Evolutionary conservation across 2,329 filamentous ascomycete species (phyloP).

Genomic region (Claviceps maximensis): DNA sequence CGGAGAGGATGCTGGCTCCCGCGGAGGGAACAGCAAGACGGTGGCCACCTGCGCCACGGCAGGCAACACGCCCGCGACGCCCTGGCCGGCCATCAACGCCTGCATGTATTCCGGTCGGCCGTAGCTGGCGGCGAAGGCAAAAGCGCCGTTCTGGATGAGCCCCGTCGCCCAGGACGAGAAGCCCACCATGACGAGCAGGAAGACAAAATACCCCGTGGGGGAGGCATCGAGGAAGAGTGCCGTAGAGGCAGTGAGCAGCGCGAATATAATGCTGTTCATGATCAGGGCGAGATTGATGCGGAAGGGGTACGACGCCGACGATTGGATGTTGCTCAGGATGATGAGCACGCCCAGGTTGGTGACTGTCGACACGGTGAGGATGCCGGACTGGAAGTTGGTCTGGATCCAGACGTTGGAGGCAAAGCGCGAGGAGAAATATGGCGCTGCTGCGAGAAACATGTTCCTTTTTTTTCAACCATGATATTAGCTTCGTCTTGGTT

Average conservation of each 20-base stretch:
- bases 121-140: conserved; percentile 81
- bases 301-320: conserved; percentile 72
- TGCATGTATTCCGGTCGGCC: conserved; percentile 82
- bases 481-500: not conserved
- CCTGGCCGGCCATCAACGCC: conserved; percentile 91
- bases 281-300: conserved; percentile 67
- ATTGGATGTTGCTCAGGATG: conserved; percentile 67
- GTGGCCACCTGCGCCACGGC: conserved; percentile 76
- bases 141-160: conserved; percentile 84
- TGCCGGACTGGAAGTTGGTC: conserved; percentile 77
- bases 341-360: conserved; percentile 69
- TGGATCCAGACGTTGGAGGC: conserved; percentile 55
- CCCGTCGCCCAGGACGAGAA: conserved; percentile 68
- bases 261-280: conserved; percentile 67
- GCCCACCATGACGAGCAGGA: conserved; percentile 72
- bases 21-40: conserved; percentile 47
- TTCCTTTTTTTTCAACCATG: conserved; percentile 42
- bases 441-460: conserved; percentile 92
- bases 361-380: conserved; percentile 73
- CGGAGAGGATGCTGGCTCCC: conserved; percentile 11
- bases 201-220: conserved; percentile 58
- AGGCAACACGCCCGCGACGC: conserved; percentile 79
- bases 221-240: conserved; percentile 48
- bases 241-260: conserved; percentile 69
- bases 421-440: conserved; percentile 84